These are phyloP conservation scores for Ceratobasidium papillatum DNA, from an alignment of 1,284 basidiomycete genomes.

Conservation along the genomic window DNA sequence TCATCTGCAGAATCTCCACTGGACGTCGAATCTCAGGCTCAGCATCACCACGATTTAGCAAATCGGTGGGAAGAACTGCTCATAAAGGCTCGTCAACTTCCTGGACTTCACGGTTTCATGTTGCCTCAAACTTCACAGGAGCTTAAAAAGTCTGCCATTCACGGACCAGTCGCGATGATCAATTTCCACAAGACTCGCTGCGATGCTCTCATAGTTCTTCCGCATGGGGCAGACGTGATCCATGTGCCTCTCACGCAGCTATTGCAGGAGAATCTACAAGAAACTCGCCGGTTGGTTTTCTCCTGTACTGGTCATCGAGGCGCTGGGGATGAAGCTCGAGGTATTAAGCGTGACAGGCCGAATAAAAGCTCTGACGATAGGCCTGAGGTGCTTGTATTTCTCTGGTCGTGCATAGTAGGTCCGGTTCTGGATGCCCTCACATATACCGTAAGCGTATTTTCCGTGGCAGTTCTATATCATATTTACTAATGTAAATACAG, in stretches of 20 bases:
- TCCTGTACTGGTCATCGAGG: no score
- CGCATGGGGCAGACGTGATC: neutral
- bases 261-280: neutral
- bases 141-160: conserved; percentile 45
- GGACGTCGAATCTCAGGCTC: neutral
- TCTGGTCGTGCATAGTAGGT: conserved; percentile 29
- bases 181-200: conserved; percentile 47
- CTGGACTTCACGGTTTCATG: conserved; percentile 37
- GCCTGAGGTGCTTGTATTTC: neutral
- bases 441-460: conserved; percentile 1
- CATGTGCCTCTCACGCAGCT: conserved; percentile 17
- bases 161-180: conserved; percentile 51
- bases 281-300: neutral
- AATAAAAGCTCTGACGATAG: neutral
- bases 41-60: conserved; percentile 26
- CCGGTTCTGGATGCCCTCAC: conserved; percentile 19
- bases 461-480: neutral
- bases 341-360: neutral
- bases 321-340: neutral
- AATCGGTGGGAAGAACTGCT: conserved; percentile 26
- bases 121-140: conserved; percentile 43
- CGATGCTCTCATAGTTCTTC: conserved; percentile 50
- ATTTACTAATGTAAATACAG: conserved; percentile 24
- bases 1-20: neutral
- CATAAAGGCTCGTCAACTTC: conserved; percentile 20